Evolutionary conservation across 78 protist genomes (phyloP).

Genomic region (Dictyostelium brefeldianum): DNA sequence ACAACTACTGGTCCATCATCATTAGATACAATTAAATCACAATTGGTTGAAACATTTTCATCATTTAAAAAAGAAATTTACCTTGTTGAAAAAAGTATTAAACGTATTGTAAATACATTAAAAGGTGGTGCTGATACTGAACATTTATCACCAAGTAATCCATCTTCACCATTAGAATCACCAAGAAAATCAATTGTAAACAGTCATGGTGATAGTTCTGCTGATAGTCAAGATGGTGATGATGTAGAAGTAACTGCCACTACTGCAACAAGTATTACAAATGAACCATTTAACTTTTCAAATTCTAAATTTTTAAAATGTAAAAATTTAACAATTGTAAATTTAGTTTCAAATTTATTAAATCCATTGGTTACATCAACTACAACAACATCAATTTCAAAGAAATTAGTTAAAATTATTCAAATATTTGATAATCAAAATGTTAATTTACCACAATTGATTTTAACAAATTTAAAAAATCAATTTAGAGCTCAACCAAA

Average conservation of each 20-base stretch:
- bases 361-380: not conserved
- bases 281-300: not conserved
- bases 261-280: not conserved
- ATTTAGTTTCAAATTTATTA: not conserved
- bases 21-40: not conserved
- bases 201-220: not conserved
- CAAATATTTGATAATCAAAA: not conserved
- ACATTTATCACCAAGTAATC: constrained; percentile 12
- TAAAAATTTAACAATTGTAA: not conserved
- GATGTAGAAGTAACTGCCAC: not conserved
- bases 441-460: not conserved
- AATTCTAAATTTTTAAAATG: constrained; percentile 4
- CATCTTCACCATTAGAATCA: not conserved
- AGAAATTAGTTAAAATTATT: constrained; percentile 1
- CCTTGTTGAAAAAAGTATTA: not conserved
- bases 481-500: not conserved
- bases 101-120: not conserved
- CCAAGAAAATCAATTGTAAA: not conserved
- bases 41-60: not conserved
- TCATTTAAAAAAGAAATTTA: not conserved
- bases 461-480: not conserved
- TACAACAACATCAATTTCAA: not conserved
- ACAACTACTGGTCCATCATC: too few relatives aligned
- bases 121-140: not conserved
- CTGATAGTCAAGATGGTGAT: not conserved